phyloP scores from a whole-genome alignment of 2,329 filamentous ascomycete species.

The Botryosphaeria dothidea region DNA sequence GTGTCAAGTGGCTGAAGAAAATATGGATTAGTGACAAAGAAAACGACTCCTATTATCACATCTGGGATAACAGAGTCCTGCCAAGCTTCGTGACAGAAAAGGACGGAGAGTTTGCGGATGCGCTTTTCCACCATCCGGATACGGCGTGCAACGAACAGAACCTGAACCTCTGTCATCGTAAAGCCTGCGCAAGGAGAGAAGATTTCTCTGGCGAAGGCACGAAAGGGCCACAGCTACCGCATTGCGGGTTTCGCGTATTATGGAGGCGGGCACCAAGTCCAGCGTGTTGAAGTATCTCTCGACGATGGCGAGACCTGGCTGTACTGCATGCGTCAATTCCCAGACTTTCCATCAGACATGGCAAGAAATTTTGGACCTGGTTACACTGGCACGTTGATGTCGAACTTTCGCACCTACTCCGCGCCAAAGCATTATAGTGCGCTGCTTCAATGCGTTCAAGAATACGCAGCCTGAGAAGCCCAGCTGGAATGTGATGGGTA shows the following conservation, averaged over 20 bases:
- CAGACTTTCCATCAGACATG: conserved; percentile 53
- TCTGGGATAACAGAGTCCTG: conserved; percentile 53
- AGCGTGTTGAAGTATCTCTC: conserved; percentile 51
- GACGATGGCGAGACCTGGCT: conserved; percentile 52
- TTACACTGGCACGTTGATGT: conserved; percentile 55
- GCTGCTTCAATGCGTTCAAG: conserved; percentile 53
- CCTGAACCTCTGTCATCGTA: conserved; percentile 51
- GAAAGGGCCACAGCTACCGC: conserved; percentile 44
- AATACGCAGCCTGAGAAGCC: conserved; percentile 51
- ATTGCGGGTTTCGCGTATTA: conserved; percentile 53
- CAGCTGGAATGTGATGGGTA: conserved; percentile 54
- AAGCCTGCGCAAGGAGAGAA: conserved; percentile 50
- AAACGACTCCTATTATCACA: conserved; percentile 48
- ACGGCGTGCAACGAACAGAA: conserved; percentile 53
- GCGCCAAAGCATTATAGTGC: conserved; percentile 46
- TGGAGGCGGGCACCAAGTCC: conserved; percentile 52
- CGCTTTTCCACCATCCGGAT: conserved; percentile 51
- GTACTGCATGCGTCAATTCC: conserved; percentile 51
- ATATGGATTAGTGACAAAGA: conserved; percentile 35
- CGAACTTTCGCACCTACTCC: conserved; percentile 45
- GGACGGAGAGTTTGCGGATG: conserved; percentile 49
- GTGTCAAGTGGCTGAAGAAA: conserved; percentile 58
- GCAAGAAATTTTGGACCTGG: conserved; percentile 58
- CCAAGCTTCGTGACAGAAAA: conserved; percentile 52
- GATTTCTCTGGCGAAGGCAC: conserved; percentile 40